Evolutionary conservation across 306 rosid species (phyloP).

Genomic region (Dryas alaskensis): DNA sequence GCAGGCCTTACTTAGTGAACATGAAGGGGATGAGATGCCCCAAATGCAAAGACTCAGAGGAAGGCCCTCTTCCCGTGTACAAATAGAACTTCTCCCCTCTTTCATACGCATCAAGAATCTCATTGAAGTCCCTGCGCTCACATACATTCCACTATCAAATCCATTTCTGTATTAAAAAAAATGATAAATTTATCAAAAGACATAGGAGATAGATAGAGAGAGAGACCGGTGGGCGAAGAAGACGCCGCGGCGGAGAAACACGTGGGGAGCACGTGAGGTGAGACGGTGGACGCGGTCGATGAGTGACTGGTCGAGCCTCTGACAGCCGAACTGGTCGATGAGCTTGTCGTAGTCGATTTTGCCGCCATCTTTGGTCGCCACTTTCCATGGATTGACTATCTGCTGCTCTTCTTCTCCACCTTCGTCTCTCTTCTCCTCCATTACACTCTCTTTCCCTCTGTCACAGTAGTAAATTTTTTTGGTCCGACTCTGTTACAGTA

Average conservation of each 20-base stretch:
- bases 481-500: too few species aligned
- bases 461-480: too few species aligned
- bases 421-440: constrained; percentile 26
- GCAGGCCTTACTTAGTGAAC: constrained; percentile 71
- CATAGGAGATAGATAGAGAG: background rate
- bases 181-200: background rate
- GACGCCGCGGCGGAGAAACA: constrained; percentile 89
- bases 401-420: constrained; percentile 29
- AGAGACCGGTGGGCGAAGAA: constrained; percentile 86
- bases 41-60: constrained; percentile 91
- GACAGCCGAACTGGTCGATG: constrained; percentile 90
- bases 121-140: constrained; percentile 60
- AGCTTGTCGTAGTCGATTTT: constrained; percentile 90
- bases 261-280: constrained; percentile 70
- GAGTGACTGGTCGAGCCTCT: constrained; percentile 55
- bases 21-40: constrained; percentile 89
- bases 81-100: constrained; percentile 80
- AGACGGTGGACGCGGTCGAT: constrained; percentile 62
- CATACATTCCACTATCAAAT: background rate
- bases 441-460: background rate
- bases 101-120: constrained; percentile 67
- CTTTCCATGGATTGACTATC: constrained; percentile 83
- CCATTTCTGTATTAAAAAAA: background rate
- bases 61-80: constrained; percentile 91
- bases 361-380: constrained; percentile 65